A percentile compares a stretch with the other conserved stretches of the same genome.
phyloP scores from a whole-genome alignment of 148 eudicot genomes.

The Hydrangea macrophylla region DNA sequence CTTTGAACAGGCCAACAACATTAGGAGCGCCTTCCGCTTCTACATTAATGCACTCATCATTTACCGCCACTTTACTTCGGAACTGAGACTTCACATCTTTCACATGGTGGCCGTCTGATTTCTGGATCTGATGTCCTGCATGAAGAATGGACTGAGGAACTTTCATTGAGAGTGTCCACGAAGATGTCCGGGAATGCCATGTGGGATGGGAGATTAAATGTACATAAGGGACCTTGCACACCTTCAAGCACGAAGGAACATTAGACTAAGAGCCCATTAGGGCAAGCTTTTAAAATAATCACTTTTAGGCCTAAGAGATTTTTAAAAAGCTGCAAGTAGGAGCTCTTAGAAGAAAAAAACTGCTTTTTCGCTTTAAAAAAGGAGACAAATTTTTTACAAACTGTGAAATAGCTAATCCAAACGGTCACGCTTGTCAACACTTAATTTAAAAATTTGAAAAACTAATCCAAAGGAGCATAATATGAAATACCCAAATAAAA shows the following conservation, averaged over 20 bases:
- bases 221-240: conserved; percentile 63
- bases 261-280: neutral
- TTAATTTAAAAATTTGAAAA: too few species aligned
- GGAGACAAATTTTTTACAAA: too few species aligned
- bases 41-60: conserved; percentile 76
- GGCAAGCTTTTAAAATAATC: too few species aligned
- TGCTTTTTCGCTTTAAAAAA: too few species aligned
- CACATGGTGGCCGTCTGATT: conserved; percentile 31
- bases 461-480: too few species aligned
- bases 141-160: conserved; percentile 61
- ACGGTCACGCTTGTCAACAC: too few species aligned
- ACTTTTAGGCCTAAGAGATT: too few species aligned
- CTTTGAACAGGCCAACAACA: conserved; percentile 70
- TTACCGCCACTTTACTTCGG: conserved; percentile 77
- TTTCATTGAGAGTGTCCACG: conserved; percentile 76
- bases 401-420: too few species aligned
- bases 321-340: too few species aligned
- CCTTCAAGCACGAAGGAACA: conserved; percentile 38
- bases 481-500: neutral
- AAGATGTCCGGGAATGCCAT: conserved; percentile 89
- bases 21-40: conserved; percentile 90
- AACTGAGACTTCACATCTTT: conserved; percentile 47
- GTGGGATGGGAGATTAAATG: conserved; percentile 82
- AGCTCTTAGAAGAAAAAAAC: too few species aligned
- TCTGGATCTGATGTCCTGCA: conserved; percentile 36